phyloP scores from a whole-genome alignment of 31 red algal species.

The Odonthalia washingtoniensis region DNA sequence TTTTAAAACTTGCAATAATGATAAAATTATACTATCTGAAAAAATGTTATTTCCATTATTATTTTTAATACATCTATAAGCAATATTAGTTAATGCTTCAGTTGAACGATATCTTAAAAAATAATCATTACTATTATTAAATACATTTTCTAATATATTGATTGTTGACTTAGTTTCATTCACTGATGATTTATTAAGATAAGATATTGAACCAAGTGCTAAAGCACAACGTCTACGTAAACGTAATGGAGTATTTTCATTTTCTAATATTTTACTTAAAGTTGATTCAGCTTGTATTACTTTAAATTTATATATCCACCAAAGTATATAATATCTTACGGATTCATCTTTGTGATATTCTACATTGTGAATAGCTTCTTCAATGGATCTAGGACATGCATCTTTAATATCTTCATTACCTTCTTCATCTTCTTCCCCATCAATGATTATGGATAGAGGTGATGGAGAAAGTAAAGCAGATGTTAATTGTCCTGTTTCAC shows the following conservation, averaged over 20 bases:
- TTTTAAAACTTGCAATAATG: constrained; percentile 59
- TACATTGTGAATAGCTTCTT: constrained; percentile 92
- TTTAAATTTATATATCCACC: constrained; percentile 98
- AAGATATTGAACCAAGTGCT: constrained; percentile 89
- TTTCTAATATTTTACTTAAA: constrained; percentile 76
- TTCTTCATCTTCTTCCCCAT: constrained; percentile 29
- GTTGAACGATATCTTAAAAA: constrained; percentile 92
- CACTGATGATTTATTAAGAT: constrained; percentile 40
- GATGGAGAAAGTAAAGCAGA: constrained; percentile 54
- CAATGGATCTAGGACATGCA: constrained; percentile 91
- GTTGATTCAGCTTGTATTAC: constrained; percentile 77
- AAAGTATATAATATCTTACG: constrained; percentile 92
- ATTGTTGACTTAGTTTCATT: constrained; percentile 62
- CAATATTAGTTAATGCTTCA: constrained; percentile 88
- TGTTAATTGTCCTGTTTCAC: constrained; percentile 64
- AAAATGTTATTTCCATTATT: neutral
- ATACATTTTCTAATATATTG: constrained; percentile 45
- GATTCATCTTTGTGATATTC: constrained; percentile 64
- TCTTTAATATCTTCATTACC: constrained; percentile 58
- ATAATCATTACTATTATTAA: constrained; percentile 52
- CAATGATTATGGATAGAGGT: neutral
- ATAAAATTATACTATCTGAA: constrained; percentile 33
- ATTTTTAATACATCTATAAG: constrained; percentile 36
- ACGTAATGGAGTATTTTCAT: constrained; percentile 64
- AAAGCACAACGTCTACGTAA: constrained; percentile 87